Evolutionary conservation across 257 asterid genomes (phyloP), one percentile per base, ranked within the genome.

Genomic region (Solanum sparsipilum): DNA sequence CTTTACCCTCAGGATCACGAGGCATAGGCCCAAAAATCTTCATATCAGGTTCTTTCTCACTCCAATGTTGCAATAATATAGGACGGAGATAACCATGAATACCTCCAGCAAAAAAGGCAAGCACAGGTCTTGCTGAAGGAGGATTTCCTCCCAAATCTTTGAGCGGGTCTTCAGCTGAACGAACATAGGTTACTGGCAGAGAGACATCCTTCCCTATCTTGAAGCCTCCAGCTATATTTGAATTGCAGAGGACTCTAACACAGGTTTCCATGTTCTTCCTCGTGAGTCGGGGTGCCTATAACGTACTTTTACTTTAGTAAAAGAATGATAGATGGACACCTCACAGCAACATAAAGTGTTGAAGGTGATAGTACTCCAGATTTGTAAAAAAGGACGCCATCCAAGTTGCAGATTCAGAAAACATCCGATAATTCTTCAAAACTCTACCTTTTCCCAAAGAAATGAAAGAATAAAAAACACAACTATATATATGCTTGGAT

Each of bases 41-140:
- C 96, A 94, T 93, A 89, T 92, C 97, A 0, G 94, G 87, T 79
- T 87, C 92, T 87, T 86, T 93, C 78, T 92, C 83, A 38, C 79
- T 79, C 95, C 97, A 93, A 56, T 93, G 86, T 18, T 92, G 88
- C 16, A 94, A 90, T 83, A 94, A 91, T 74, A 91, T 71, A 7
- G 94, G 96, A 18, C 96, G 95, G 46, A 94, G 93, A 67, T 92
- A 88, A 82, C 97, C 97, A 46, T 94, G 97, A 93, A 92, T 88
- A 6, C 95, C 92, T 32, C 97, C 97, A 68, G 97, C 96, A 68
- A 92, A 94, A 91, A 94, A 94, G 71, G 93, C 96, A 56, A 94
- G 88, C 75, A 90, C 88, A 68, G 89, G 88, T 84, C 94, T 90
- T 31, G 90, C 81, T 21, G 94, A 90, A 84, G 91, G 90, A 71